These are phyloP conservation scores for Zygosaccharomyces bisporus DNA, from an alignment of 805 yeast genomes.

Conservation along the genomic window DNA sequence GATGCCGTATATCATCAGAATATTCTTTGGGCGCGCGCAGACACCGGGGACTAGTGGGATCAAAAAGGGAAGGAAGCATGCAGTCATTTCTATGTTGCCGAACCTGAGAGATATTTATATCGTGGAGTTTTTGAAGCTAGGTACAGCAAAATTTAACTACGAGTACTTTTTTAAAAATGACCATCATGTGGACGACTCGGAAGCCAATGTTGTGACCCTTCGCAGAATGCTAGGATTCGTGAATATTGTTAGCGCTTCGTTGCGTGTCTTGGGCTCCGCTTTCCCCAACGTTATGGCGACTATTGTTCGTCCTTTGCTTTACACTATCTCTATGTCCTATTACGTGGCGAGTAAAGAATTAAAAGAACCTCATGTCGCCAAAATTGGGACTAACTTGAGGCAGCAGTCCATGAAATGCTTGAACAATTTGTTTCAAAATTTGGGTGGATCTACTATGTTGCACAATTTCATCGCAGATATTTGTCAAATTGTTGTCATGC, in stretches of 20 bases:
- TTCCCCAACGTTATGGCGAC: constrained; percentile 47
- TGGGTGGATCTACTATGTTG: constrained; percentile 60
- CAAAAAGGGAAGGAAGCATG: constrained; percentile 66
- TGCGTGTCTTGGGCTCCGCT: constrained; percentile 51
- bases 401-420: constrained; percentile 66
- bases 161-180: constrained; percentile 35
- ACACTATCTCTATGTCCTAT: constrained; percentile 53
- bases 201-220: constrained; percentile 36
- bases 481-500: constrained; percentile 51
- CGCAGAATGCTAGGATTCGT: constrained; percentile 62
- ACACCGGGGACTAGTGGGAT: constrained; percentile 62
- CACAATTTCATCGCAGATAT: constrained; percentile 45
- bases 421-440: constrained; percentile 48
- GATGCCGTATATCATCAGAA: constrained; percentile 70
- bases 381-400: constrained; percentile 57
- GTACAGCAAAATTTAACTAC: constrained; percentile 51
- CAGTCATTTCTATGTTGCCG: constrained; percentile 62
- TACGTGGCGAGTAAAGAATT: constrained; percentile 33
- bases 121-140: constrained; percentile 56
- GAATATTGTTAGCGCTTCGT: constrained; percentile 36
- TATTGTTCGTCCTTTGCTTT: constrained; percentile 55
- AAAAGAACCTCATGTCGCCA: constrained; percentile 31
- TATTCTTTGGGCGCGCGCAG: constrained; percentile 84
- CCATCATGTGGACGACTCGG: constrained; percentile 20
- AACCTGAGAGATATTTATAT: constrained; percentile 52